Base-by-base conservation (phyloP, 2,329 filamentous ascomycete species). In the Truncatella angustata region DNA sequence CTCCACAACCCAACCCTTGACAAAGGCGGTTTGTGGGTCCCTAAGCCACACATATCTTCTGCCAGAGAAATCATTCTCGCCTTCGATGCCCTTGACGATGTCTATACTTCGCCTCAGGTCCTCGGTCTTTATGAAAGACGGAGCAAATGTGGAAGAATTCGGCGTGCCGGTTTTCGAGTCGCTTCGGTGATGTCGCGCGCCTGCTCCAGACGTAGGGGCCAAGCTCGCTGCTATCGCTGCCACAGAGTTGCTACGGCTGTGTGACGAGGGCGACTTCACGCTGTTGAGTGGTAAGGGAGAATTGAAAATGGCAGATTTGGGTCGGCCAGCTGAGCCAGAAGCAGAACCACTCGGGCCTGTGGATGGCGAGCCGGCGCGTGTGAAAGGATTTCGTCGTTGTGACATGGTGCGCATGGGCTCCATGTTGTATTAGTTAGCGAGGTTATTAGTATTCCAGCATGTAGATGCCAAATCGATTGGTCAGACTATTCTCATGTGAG, bases 41-140 rank as follows among this genome's bases (percentile, higher is more conserved):
- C 88, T 90, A 66, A 99, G 78, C 95, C 94, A 99, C 58, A 99
- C 92, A 76, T 97, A 99, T 75, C 94, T 85, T 75, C 95, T 97
- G 52, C 94, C 95, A 0, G 94, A 99, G 70, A 99, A 97, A 77
- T 99, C 94, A 69, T 97, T 97, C 66, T 97, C 93, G 57, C 94
- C 94, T 72, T 99, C 95, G 54, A 97, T 91, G 16, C 90, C 88
- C 46, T 78, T 78, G 14, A 87, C 80, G 10, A 75, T 65, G 58
- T 85, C 83, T 48, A 77, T 70, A 30, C 71, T 75, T 32, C 75
- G 71, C 59, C 84, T 80, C 70, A 89, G 75, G 58, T 92, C 90
- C 58, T 96, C 91, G 0, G 86, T 84, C 69, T 93, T 94, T 73
- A 99, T 97, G 70, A 99, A 99, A 9, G 91, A 90, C 3, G 93